Base-by-base conservation (phyloP, 805 yeast species). In the Candida golubevii region DNA sequence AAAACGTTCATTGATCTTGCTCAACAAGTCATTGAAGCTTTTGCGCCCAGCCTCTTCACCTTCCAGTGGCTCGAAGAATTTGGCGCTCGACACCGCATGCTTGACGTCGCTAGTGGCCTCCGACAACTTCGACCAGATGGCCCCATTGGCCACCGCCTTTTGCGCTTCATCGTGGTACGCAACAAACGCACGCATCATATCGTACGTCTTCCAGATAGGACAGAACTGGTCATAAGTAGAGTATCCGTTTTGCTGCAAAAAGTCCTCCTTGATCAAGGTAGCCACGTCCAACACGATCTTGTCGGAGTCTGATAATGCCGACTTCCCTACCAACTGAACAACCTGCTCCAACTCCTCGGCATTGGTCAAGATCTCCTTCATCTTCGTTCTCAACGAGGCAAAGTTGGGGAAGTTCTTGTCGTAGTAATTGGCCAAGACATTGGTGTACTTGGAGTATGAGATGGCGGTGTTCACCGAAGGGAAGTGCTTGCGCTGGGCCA, bases 401-500 rank as follows among this genome's bases (percentile, higher is more conserved):
- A 89, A 93, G 59, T 88, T 97, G 45, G 97, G 95, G 67, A 82
- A 90, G 69, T 84, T 81, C 41, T 75, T 61, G 49, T 86, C 95
- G 71, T 93, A 93, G 71, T 80, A 93, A 65, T 84, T 85, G 72
- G 80, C 77, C 69, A 93, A 78, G 38, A 88, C 88, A 60, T 75
- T 84, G 45, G 96, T 90, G 74, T 93, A 93, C 76, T 93, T 93
- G 57, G 99, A 93, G 74, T 93, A 93, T 15, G 99, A 93, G 26
- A 88, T 90, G 9, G 95, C 79, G 11, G 99, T 93, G 74, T 93
- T 93, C 65, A 93, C 87, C 31, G 98, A 91, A 58, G 99, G 99
- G 88, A 93, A 93, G 75, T 93, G 99, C 75, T 93, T 93, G 79
- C 99, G 90, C 78, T 93, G 99, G 23, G 99, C 99, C 62, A 93